Percentiles rank a stretch among this genome's conserved stretches.
These are phyloP conservation scores for Fusarium sp. DNA, from an alignment of 2,329 filamentous ascomycete species.

Conservation along the genomic window DNA sequence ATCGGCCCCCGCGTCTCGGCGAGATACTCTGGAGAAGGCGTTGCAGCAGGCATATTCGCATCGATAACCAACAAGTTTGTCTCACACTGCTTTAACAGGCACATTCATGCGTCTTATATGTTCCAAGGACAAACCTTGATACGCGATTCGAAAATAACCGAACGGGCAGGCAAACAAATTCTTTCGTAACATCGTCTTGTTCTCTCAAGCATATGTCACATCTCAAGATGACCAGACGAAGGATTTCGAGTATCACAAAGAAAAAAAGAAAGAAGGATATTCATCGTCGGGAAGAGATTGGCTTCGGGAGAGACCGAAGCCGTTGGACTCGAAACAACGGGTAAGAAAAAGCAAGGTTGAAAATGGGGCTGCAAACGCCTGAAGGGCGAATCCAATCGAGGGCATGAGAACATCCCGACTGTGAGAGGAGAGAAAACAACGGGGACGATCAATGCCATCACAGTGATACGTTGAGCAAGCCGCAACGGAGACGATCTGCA, in stretches of 20 bases:
- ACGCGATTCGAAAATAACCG: not conserved
- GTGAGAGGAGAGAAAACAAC: not conserved
- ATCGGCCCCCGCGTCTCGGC: conserved; percentile 11
- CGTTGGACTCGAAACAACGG: not conserved
- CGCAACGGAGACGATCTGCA: not conserved
- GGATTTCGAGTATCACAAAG: not conserved
- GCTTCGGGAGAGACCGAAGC: not conserved
- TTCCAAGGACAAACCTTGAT: not conserved
- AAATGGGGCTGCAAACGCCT: not conserved
- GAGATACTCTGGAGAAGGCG: conserved; percentile 18
- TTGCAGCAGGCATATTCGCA: not conserved
- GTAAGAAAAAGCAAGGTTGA: not conserved
- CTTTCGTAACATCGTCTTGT: not conserved
- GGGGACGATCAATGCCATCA: not conserved
- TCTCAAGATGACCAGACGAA: not conserved
- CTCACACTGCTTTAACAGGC: not conserved
- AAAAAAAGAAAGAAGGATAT: not conserved
- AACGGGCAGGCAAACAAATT: not conserved
- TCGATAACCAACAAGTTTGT: not conserved
- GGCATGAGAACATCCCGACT: not conserved
- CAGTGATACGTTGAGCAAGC: not conserved
- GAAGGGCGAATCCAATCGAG: not conserved
- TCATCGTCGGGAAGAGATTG: conserved; percentile 7
- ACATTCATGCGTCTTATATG: conserved; percentile 3
- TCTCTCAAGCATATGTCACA: not conserved